Base-by-base conservation (phyloP, 768 basidiomycete species). In the Trametes gibbosa region DNA sequence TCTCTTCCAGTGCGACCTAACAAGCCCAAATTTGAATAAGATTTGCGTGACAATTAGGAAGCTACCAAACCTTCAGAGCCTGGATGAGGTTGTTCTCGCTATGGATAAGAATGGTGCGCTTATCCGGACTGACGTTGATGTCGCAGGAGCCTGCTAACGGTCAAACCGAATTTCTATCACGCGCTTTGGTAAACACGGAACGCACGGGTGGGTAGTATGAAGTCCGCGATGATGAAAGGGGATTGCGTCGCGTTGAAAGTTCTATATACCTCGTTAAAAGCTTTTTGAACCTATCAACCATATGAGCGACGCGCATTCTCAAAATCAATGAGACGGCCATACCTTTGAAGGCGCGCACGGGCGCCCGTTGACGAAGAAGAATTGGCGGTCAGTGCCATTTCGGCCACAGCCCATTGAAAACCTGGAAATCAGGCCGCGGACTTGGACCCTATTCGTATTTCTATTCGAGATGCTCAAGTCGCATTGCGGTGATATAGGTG, bases 111-210 rank as follows among this genome's bases (percentile, higher is more conserved):
- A 98, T 89, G 0, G 93, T 95, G n/a, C 96, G 82, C 69, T 98
- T 99, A 75, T 98, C 97, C 0, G 97, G 96, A 61, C 87, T 92
- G 59, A 98, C 90, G 61, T 99, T 99, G 67, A 99, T 85, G 68
- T 99, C 97, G 66, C 85, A 91, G 0, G 84, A 77, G 56, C 86
- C 92, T 95, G 62, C 23, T n/a, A 24, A 8, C 34, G 7, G 21
- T 49, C 32, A 17, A 48, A 39, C 23, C 13, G n/a, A 29, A 23
- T 58, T 23, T 24, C 16, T 2, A 13, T 12, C 43, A 23, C 3
- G 17, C 34, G 35, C 1, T 3, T 4, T 23, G n/a, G 19, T 8
- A 35, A 6, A 8, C 6, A 21, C 3, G 8, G 21, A 2, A 23
- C 85, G 7, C 59, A 93, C 93, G 80, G 5, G 87, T 86, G 0